Conservation (phyloP, 805 yeast species). For the Starmerella sp. region DNA sequence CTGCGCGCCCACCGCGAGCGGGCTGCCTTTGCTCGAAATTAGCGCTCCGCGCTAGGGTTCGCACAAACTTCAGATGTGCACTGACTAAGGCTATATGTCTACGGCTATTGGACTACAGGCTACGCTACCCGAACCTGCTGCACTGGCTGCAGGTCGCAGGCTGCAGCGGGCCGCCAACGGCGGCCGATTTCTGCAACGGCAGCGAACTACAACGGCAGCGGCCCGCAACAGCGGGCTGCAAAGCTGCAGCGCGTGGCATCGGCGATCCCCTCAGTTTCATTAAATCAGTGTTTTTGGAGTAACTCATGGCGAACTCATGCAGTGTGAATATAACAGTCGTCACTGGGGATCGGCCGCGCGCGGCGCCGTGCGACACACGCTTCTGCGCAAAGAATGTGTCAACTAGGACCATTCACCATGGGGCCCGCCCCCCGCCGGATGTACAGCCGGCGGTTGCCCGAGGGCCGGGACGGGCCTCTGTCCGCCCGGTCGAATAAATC, state of each 20-base stretch:
- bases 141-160: too few species aligned
- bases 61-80: too few species aligned
- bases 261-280: slow-evolving; percentile 28
- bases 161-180: too few species aligned
- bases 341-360: slow-evolving; percentile 19
- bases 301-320: slow-evolving; percentile 26
- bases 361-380: background rate
- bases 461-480: slow-evolving; percentile 21
- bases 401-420: slow-evolving; percentile 24
- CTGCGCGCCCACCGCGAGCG: too few species aligned
- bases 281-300: slow-evolving; percentile 29
- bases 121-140: background rate
- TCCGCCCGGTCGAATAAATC: slow-evolving; percentile 34
- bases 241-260: too few species aligned
- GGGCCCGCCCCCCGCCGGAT: slow-evolving; percentile 20
- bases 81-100: background rate
- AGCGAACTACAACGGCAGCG: too few species aligned
- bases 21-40: too few species aligned
- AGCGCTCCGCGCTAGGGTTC: too few species aligned
- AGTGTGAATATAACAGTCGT: slow-evolving; percentile 31
- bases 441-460: slow-evolving; percentile 25
- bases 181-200: too few species aligned
- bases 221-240: too few species aligned
- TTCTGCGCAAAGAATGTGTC: slow-evolving; percentile 15
- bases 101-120: background rate